A percentile compares a stretch with the other conserved stretches of the same genome.
These are phyloP conservation scores for Nigrospora osmanthi DNA, from an alignment of 2,329 filamentous ascomycete species.

Conservation along the genomic window DNA sequence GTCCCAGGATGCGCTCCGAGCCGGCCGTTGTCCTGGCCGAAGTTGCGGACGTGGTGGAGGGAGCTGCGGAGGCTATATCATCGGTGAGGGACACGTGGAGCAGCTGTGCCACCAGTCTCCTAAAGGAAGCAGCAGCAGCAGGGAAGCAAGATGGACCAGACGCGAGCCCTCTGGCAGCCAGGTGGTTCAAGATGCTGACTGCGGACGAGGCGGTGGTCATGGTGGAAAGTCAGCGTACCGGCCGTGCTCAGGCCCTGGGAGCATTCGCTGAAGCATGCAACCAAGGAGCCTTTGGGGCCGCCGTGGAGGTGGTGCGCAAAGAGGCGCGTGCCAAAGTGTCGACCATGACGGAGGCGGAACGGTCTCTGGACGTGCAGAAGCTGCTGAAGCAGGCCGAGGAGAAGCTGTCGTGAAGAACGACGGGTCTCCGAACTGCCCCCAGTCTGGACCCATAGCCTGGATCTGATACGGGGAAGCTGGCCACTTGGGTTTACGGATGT, in stretches of 20 bases:
- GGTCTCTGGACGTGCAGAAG: conserved; percentile 37
- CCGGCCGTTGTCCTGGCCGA: conserved; percentile 28
- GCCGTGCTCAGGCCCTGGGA: conserved; percentile 36
- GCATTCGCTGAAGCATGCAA: conserved; percentile 33
- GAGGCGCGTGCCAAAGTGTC: conserved; percentile 24
- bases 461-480: too few species aligned
- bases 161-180: conserved; percentile 14
- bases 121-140: conserved; percentile 29
- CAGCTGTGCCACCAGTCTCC: conserved; percentile 35
- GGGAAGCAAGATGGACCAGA: conserved; percentile 7
- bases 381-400: conserved; percentile 20
- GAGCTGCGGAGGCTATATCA: conserved; percentile 22
- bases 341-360: conserved; percentile 29
- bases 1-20: conserved; percentile 25
- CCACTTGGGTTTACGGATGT: too few species aligned
- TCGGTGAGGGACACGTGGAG: conserved; percentile 47
- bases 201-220: conserved; percentile 36
- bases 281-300: conserved; percentile 31
- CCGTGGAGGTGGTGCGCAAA: conserved; percentile 7
- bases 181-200: conserved; percentile 40
- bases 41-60: conserved; percentile 29
- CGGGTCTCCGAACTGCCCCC: too few species aligned
- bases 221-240: conserved; percentile 42
- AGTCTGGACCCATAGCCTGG: too few species aligned
- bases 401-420: too few species aligned